Evolutionary conservation across 2,329 filamentous ascomycete genomes (phyloP), one percentile per base, ranked within the genome.

Genomic region (Trichophyton rubrum): DNA sequence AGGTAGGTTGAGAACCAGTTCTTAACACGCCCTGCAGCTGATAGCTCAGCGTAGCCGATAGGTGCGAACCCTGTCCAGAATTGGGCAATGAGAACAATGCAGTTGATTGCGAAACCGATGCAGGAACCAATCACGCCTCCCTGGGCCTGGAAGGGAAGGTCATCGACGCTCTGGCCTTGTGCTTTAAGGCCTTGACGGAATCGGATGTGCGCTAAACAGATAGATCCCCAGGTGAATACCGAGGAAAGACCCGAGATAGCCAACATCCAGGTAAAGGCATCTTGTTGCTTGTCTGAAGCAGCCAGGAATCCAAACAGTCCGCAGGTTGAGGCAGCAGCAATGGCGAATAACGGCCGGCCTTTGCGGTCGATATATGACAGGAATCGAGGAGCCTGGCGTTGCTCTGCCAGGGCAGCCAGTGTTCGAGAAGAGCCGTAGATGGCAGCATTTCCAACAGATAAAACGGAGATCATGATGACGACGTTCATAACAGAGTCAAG

Each of bases 351-450:
- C 8, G 87, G 91, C 7, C 91, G 87, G 41, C 91, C 91, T 65
- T 86, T 83, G 56, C 86, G 85, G 76, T 92, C 91, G 67, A 93
- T 85, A 74, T 92, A 96, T 62, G 83, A 84, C 35, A 96, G 78
- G 65, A 91, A 78, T 64, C 78, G 80, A 6, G 91, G 90, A 0
- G 89, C 90, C 71, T 93, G 90, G 60, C 85, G 82, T 72, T 95
- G 90, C 71, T 96, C 90, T 51, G 91, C 90, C 1, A 96, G 82
- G 2, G 91, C 90, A 27, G 90, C 89, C 6, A 97, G 83, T 1
- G 91, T 96, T 67, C 92, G 85, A 1, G 89, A 95, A 24, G 89
- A 92, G 40, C 90, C 92, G 68, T 95, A 97, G 62, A 96, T 86
- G 63, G 90, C 86, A 5, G 89, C 92, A 74, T 96, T 96, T 61